A percentile compares a stretch with the other conserved stretches of the same genome.
phyloP scores from a whole-genome alignment of 371 early-diverging fungal species.

The Mycotypha africana region DNA sequence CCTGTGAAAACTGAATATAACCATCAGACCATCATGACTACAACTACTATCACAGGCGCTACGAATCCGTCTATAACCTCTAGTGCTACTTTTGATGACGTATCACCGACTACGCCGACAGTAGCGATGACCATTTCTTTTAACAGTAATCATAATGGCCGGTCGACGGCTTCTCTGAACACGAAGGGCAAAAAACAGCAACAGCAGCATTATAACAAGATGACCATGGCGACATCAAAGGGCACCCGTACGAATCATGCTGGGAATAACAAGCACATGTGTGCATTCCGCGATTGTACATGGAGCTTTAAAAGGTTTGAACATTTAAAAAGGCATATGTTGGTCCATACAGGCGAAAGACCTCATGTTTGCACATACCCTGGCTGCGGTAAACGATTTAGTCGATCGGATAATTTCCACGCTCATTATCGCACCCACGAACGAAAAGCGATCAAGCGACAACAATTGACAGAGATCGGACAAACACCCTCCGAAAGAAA shows the following conservation, averaged over 20 bases:
- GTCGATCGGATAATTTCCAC: slow-evolving; percentile 72
- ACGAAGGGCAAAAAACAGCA: too few relatives aligned
- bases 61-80: too few relatives aligned
- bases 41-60: too few relatives aligned
- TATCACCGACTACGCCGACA: too few relatives aligned
- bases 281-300: slow-evolving; percentile 48
- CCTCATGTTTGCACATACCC: slow-evolving; percentile 62
- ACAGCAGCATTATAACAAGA: too few relatives aligned
- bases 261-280: slow-evolving; percentile 47
- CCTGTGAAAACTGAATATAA: too few relatives aligned
- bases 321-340: slow-evolving; percentile 79
- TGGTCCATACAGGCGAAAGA: slow-evolving; percentile 64
- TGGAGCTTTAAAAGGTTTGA: slow-evolving; percentile 78
- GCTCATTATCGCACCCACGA: slow-evolving; percentile 56
- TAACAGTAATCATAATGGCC: too few relatives aligned
- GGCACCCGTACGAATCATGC: slow-evolving; percentile 24
- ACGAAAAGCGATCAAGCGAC: slow-evolving; percentile 31
- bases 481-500: too few relatives aligned
- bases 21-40: too few relatives aligned
- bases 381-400: slow-evolving; percentile 70
- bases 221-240: slow-evolving; percentile 8
- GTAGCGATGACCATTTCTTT: too few relatives aligned
- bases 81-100: too few relatives aligned
- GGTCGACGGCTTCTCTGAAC: too few relatives aligned
- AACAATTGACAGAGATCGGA: slow-evolving; percentile 1